Evolutionary conservation across 192 early-diverging fungal species (phyloP).

Genomic region (Rhizophagus clarus): DNA sequence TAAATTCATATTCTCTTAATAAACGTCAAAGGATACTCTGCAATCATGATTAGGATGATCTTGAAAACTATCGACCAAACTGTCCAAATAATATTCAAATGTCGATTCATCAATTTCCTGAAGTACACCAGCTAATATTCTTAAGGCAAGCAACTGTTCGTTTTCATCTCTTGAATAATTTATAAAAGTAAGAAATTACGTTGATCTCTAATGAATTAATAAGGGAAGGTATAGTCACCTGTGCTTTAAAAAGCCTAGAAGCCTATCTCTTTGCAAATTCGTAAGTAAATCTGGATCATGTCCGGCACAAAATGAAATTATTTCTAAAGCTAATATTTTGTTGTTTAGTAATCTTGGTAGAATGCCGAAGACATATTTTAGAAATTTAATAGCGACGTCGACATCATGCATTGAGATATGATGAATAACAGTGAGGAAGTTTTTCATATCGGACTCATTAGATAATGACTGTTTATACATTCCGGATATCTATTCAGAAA

Average conservation of each 20-base stretch:
- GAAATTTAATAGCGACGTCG: constrained; percentile 40
- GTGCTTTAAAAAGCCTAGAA: constrained; percentile 54
- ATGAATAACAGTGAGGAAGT: constrained; percentile 46
- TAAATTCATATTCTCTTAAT: not conserved
- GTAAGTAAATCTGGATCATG: constrained; percentile 54
- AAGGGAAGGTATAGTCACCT: constrained; percentile 31
- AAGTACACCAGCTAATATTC: constrained; percentile 1
- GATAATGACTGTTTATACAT: not conserved
- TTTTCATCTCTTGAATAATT: constrained; percentile 7
- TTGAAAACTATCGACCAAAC: constrained; percentile 50
- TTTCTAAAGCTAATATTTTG: constrained; percentile 52
- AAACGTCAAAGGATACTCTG: constrained; percentile 42
- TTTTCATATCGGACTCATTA: not conserved
- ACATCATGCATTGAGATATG: constrained; percentile 47
- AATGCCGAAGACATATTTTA: constrained; percentile 49
- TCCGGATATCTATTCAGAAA: not conserved
- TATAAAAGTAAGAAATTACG: not conserved
- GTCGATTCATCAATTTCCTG: not conserved
- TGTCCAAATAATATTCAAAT: constrained; percentile 47
- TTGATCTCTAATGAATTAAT: not conserved
- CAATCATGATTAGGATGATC: constrained; percentile 53
- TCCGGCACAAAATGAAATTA: constrained; percentile 54
- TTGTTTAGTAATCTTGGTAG: constrained; percentile 46
- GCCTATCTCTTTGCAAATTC: constrained; percentile 51
- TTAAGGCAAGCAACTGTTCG: constrained; percentile 7